These are phyloP conservation scores for Neonectria punicea DNA, from an alignment of 2,329 filamentous ascomycete genomes.

Conservation along the genomic window DNA sequence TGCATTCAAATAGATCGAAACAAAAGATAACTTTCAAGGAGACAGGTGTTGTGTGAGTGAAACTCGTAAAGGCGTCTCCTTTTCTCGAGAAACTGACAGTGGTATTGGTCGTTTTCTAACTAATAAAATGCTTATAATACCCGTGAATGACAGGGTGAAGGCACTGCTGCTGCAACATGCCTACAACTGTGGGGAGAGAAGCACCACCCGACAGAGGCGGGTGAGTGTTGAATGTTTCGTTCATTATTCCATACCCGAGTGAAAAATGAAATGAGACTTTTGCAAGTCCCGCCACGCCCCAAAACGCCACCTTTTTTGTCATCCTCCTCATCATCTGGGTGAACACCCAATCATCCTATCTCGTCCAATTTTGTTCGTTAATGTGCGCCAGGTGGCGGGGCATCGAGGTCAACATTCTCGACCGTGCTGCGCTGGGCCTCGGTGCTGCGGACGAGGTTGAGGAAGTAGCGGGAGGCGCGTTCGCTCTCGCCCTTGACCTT, in stretches of 20 bases:
- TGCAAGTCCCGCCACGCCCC: conserved; percentile 11
- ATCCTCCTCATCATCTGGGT: conserved; percentile 14
- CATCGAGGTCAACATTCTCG: conserved; percentile 65
- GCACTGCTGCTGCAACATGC: conserved; percentile 8
- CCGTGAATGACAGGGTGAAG: conserved; percentile 15
- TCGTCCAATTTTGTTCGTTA: conserved; percentile 29
- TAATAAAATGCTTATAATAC: conserved; percentile 12
- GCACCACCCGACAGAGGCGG: conserved; percentile 10
- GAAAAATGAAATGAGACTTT: conserved; percentile 12
- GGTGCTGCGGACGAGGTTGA: conserved; percentile 79
- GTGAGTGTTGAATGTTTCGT: conserved; percentile 20
- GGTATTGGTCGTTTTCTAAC: conserved; percentile 26
- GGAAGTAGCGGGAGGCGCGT: conserved; percentile 89
- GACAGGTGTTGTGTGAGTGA: not conserved
- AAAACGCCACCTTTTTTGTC: conserved; percentile 27
- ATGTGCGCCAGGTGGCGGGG: conserved; percentile 55
- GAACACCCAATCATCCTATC: conserved; percentile 13
- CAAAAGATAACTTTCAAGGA: not conserved
- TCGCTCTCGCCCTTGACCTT: conserved; percentile 87
- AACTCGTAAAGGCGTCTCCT: not conserved
- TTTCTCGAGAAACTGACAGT: not conserved
- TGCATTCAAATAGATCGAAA: not conserved
- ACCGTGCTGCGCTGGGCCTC: conserved; percentile 62
- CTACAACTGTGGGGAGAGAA: conserved; percentile 24
- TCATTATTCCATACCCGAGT: conserved; percentile 16